phyloP scores from a whole-genome alignment of 768 basidiomycete genomes.

The Suillus brevipes region DNA sequence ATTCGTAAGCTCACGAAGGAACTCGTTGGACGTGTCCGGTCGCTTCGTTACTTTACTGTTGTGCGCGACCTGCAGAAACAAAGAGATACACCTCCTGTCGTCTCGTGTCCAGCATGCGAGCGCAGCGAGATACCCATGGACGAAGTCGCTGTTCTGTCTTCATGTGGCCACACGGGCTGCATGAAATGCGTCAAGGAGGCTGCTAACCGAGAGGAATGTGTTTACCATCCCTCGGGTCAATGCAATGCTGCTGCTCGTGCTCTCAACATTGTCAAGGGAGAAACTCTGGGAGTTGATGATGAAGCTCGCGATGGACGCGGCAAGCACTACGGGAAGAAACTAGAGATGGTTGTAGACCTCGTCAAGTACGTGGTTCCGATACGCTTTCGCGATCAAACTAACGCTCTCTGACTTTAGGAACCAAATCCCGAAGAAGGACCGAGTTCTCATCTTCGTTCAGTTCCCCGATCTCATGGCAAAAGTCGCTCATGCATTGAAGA shows the following conservation, averaged over 20 bases:
- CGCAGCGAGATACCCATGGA: slow-evolving; percentile 55
- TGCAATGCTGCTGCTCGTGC: slow-evolving; percentile 81
- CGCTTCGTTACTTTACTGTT: slow-evolving; percentile 87
- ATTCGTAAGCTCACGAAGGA: slow-evolving; percentile 85
- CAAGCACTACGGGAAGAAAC: slow-evolving; percentile 79
- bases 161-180: slow-evolving; percentile 91
- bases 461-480: slow-evolving; percentile 93
- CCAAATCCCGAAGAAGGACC: slow-evolving; percentile 70
- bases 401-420: slow-evolving; percentile 43
- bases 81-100: slow-evolving; percentile 53
- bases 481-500: slow-evolving; percentile 77
- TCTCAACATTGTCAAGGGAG: slow-evolving; percentile 80
- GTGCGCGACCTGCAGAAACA: slow-evolving; percentile 88
- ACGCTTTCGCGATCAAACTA: not conserved
- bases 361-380: slow-evolving; percentile 58
- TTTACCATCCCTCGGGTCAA: slow-evolving; percentile 63
- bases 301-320: slow-evolving; percentile 68
- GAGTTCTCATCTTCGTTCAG: slow-evolving; percentile 92
- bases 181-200: slow-evolving; percentile 66
- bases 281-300: slow-evolving; percentile 80
- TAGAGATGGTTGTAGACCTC: slow-evolving; percentile 73
- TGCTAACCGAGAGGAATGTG: slow-evolving; percentile 80
- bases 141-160: slow-evolving; percentile 83
- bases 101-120: slow-evolving; percentile 65
- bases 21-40: slow-evolving; percentile 85